phyloP scores from a whole-genome alignment of 2,329 filamentous ascomycete genomes.

The Tricladium varicosporioides region DNA sequence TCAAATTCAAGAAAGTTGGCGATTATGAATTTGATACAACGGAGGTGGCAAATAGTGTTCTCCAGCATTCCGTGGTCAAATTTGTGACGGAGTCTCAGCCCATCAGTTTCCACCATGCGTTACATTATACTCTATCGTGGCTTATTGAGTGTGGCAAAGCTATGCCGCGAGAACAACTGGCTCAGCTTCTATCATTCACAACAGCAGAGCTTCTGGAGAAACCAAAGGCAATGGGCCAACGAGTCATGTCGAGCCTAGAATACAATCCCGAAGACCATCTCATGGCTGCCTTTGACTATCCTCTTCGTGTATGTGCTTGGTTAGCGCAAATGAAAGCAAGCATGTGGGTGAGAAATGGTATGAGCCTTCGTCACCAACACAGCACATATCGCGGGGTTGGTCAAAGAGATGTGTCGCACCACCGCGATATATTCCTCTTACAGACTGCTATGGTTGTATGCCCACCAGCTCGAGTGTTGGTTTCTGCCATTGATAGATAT shows the following conservation, averaged over 20 bases:
- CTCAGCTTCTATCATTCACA: slow-evolving; percentile 68
- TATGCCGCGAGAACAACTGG: slow-evolving; percentile 66
- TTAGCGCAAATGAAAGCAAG: slow-evolving; percentile 96
- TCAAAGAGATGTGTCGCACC: slow-evolving; percentile 88
- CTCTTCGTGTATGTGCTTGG: slow-evolving; percentile 91
- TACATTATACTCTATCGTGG: slow-evolving; percentile 97
- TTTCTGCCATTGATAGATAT: slow-evolving; percentile 88
- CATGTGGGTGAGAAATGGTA: slow-evolving; percentile 98
- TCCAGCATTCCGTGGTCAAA: slow-evolving; percentile 67
- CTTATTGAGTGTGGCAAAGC: slow-evolving; percentile 84
- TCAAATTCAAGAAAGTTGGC: slow-evolving; percentile 74
- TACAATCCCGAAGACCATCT: slow-evolving; percentile 73
- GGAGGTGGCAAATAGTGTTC: slow-evolving; percentile 25
- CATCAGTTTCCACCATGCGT: slow-evolving; percentile 95
- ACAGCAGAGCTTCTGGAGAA: slow-evolving; percentile 66
- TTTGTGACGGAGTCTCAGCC: slow-evolving; percentile 86
- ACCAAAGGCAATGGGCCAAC: slow-evolving; percentile 59
- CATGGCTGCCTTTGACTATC: slow-evolving; percentile 87
- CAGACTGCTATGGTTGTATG: slow-evolving; percentile 89
- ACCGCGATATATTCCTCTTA: slow-evolving; percentile 89
- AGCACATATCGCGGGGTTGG: slow-evolving; percentile 87
- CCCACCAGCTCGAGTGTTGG: slow-evolving; percentile 77
- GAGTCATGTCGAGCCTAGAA: slow-evolving; percentile 52
- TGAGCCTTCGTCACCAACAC: slow-evolving; percentile 93
- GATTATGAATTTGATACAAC: slow-evolving; percentile 76